Conservation (phyloP, 1,284 basidiomycete genomes). For the Volvariella volvacea region DNA sequence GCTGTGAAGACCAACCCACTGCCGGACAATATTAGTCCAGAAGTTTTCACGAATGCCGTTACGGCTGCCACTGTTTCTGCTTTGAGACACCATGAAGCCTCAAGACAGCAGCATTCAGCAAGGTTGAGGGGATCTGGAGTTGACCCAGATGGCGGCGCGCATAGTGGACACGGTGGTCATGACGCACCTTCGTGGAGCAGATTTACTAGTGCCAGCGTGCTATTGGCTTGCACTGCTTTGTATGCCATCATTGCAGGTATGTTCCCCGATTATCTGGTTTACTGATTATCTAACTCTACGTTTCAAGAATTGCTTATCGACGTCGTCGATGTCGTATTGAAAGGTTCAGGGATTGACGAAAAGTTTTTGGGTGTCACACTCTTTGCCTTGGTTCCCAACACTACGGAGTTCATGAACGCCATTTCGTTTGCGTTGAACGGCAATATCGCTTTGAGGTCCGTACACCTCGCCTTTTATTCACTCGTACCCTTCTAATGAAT, state of each 20-base stretch:
- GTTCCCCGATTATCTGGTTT: conserved; percentile 26
- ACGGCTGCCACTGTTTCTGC: conserved; percentile 88
- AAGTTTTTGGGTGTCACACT: conserved; percentile 97
- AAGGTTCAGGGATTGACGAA: conserved; percentile 93
- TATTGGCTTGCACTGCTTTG: conserved; percentile 84
- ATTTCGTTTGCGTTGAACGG: conserved; percentile 98
- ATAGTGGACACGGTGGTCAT: conserved; percentile 73
- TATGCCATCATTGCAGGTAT: conserved; percentile 95
- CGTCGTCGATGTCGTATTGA: conserved; percentile 91
- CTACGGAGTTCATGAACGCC: conserved; percentile 99
- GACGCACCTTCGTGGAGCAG: conserved; percentile 96
- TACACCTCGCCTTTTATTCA: conserved; percentile 4
- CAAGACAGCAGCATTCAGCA: conserved; percentile 25
- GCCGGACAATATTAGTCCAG: conserved; percentile 66
- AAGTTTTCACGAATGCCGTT: conserved; percentile 87
- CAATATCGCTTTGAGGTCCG: conserved; percentile 92
- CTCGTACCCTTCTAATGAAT: conserved; percentile 4
- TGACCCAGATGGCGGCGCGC: conserved; percentile 31
- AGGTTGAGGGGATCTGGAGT: conserved; percentile 23
- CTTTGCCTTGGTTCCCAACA: conserved; percentile 97
- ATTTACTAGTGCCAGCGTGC: conserved; percentile 77
- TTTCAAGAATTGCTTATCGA: conserved; percentile 95
- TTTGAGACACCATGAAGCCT: conserved; percentile 59
- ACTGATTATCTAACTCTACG: too few relatives aligned
- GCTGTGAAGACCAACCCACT: conserved; percentile 63